Percentiles rank a stretch among this genome's conserved stretches.
Conservation (phyloP, 1,284 basidiomycete genomes). For the Sutorius eximius region DNA sequence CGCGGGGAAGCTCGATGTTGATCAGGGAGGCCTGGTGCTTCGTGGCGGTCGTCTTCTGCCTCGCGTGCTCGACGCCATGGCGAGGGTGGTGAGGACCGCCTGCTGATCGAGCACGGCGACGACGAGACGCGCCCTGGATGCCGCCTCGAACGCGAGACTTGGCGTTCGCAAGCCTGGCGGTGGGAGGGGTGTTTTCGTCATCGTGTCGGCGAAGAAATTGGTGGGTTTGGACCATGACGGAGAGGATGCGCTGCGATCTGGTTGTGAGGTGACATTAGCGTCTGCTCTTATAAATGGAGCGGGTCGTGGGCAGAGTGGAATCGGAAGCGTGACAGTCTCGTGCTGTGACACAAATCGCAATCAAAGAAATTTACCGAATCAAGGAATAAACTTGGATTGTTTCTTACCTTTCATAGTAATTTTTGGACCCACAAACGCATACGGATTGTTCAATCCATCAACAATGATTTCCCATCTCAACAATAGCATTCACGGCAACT, state of each 20-base stretch:
- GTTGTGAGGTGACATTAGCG: conserved; percentile 11
- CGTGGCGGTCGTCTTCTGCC: conserved; percentile 14
- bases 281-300: conserved; percentile 26
- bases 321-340: conserved; percentile 20
- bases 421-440: conserved; percentile 34
- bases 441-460: conserved; percentile 17
- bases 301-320: conserved; percentile 8
- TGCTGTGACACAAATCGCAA: conserved; percentile 35
- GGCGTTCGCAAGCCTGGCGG: neutral
- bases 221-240: conserved; percentile 19
- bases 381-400: conserved; percentile 2
- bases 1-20: conserved; percentile 11
- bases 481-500: conserved; percentile 7
- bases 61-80: conserved; percentile 29
- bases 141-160: conserved; percentile 26
- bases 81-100: conserved; percentile 24
- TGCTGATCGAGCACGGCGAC: conserved; percentile 29
- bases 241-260: neutral
- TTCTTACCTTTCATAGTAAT: conserved; percentile 25
- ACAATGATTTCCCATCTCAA: neutral
- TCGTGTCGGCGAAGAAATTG: conserved; percentile 8
- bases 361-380: conserved; percentile 28
- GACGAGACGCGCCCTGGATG: conserved; percentile 32
- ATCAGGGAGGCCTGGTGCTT: conserved; percentile 8
- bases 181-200: conserved; percentile 31